A percentile compares a stretch with the other conserved stretches of the same genome.
These are phyloP conservation scores for Laguncularia racemosa DNA, from an alignment of 345 rosid genomes.

Conservation along the genomic window DNA sequence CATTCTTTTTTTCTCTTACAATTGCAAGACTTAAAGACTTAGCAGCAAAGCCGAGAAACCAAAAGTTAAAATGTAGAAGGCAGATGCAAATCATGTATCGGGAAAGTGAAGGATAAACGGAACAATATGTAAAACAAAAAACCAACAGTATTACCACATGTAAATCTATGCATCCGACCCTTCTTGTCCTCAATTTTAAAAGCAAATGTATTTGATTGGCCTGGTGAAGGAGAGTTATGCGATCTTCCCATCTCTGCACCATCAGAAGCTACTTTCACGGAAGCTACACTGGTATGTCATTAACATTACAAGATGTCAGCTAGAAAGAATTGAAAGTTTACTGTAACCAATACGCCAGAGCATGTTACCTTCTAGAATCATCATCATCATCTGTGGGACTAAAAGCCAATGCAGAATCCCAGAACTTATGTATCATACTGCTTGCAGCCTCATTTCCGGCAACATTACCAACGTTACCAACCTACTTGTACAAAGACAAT, in stretches of 20 bases:
- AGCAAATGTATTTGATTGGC: slow-evolving; percentile 34
- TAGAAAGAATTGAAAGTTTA: too few relatives aligned
- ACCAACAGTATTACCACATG: slow-evolving; percentile 49
- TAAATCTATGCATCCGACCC: slow-evolving; percentile 90
- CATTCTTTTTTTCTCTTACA: too few relatives aligned
- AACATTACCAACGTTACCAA: slow-evolving; percentile 62
- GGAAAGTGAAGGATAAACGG: not conserved
- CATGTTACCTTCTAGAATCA: slow-evolving; percentile 58
- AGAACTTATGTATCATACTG: slow-evolving; percentile 95
- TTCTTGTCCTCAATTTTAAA: slow-evolving; percentile 84
- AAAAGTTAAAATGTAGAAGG: too few relatives aligned
- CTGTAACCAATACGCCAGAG: too few relatives aligned
- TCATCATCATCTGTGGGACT: slow-evolving; percentile 81
- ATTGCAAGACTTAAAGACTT: too few relatives aligned
- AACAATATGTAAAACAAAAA: not conserved
- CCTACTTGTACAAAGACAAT: slow-evolving; percentile 30
- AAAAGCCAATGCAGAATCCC: slow-evolving; percentile 94
- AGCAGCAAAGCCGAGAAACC: too few relatives aligned
- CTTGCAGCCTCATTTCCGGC: slow-evolving; percentile 66
- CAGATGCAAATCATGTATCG: not conserved
- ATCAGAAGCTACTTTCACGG: slow-evolving; percentile 73
- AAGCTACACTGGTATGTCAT: slow-evolving; percentile 63
- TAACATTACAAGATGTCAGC: not conserved
- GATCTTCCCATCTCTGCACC: slow-evolving; percentile 64
- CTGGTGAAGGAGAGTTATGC: slow-evolving; percentile 35